phyloP scores from a whole-genome alignment of 148 eudicot species.

The Linanthus parryae region DNA sequence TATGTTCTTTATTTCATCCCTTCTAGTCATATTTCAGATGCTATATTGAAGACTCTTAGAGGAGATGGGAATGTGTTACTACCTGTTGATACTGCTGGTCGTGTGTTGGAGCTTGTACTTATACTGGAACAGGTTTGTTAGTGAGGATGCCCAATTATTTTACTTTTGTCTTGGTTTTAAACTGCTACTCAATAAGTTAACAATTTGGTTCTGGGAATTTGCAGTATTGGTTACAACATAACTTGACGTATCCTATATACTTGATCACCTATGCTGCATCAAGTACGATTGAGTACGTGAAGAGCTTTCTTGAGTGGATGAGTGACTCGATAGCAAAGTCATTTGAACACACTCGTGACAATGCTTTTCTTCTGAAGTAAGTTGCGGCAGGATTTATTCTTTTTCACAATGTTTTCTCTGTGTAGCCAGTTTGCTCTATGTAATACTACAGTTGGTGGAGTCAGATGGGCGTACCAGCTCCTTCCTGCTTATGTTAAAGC shows the following conservation, averaged over 20 bases:
- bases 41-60: constrained; percentile 59
- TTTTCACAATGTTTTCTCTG: too few relatives aligned
- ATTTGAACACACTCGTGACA: constrained; percentile 90
- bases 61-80: constrained; percentile 79
- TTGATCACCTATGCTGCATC: constrained; percentile 85
- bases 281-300: constrained; percentile 87
- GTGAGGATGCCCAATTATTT: not conserved
- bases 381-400: constrained; percentile 15
- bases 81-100: constrained; percentile 97
- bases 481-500: too few relatives aligned
- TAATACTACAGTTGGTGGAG: too few relatives aligned
- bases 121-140: constrained; percentile 75
- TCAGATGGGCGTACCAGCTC: too few relatives aligned
- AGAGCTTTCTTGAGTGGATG: constrained; percentile 98
- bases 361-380: constrained; percentile 86
- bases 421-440: too few relatives aligned
- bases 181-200: constrained; percentile 1
- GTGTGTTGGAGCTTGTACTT: constrained; percentile 74
- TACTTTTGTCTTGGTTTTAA: not conserved
- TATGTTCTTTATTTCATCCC: too few relatives aligned
- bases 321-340: constrained; percentile 94
- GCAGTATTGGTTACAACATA: constrained; percentile 96
- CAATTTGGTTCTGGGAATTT: constrained; percentile 15
- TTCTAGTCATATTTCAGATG: constrained; percentile 34
- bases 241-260: constrained; percentile 85